phyloP scores from a whole-genome alignment of 2,329 filamentous ascomycete genomes.

The Emericellopsis atlantica region DNA sequence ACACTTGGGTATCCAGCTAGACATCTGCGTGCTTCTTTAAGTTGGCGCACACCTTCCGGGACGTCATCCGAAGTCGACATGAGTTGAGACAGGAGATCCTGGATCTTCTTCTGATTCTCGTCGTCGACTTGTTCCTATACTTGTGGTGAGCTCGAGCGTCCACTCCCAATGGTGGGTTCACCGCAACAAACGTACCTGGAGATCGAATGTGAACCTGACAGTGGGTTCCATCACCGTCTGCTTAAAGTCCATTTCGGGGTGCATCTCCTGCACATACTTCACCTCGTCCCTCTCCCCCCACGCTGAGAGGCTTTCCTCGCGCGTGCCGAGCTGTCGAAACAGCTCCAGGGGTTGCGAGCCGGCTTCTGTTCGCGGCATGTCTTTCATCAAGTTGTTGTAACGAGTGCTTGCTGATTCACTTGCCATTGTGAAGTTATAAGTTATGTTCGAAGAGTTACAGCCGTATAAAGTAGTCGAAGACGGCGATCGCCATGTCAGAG shows the following conservation, averaged over 20 bases:
- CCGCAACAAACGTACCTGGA: neutral
- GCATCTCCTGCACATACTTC: neutral
- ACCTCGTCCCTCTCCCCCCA: neutral
- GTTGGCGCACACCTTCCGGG: neutral
- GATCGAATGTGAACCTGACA: neutral
- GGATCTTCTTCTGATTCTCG: neutral
- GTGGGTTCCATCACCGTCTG: neutral
- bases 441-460: no score
- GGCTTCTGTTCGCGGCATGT: no score
- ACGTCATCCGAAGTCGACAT: neutral
- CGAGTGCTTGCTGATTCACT: no score
- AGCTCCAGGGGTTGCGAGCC: no score
- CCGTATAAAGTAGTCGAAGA: no score
- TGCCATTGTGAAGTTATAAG: no score
- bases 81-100: neutral
- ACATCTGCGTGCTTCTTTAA: neutral
- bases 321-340: neutral
- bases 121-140: neutral
- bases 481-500: no score
- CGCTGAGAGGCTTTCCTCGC: neutral
- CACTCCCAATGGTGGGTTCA: neutral
- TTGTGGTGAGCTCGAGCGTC: neutral
- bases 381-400: no score
- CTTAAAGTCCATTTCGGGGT: neutral
- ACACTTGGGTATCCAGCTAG: neutral